phyloP scores from a whole-genome alignment of 2,329 filamentous ascomycete species.

The Trichoderma simmonsii region DNA sequence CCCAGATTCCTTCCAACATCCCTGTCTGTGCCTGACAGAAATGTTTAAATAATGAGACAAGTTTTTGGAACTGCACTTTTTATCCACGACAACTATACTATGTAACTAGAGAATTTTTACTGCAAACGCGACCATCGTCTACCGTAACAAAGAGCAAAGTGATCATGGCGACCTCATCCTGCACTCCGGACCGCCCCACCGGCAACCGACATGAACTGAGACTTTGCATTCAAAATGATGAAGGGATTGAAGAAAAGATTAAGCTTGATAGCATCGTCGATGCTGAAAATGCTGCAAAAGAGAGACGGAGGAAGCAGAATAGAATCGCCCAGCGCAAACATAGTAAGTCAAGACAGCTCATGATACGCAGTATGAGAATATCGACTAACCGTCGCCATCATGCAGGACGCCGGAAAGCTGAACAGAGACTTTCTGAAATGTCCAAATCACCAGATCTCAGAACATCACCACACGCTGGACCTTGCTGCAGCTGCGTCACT shows the following conservation, averaged over 20 bases:
- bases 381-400: neutral
- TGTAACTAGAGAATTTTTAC: neutral
- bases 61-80: neutral
- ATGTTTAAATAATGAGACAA: neutral
- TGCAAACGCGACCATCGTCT: neutral
- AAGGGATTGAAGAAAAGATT: neutral
- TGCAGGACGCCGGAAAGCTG: conserved; percentile 14
- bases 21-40: neutral
- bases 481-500: conserved; percentile 3
- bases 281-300: conserved; percentile 4
- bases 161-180: neutral
- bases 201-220: neutral
- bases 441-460: neutral
- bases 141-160: neutral
- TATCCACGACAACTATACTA: neutral
- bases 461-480: neutral
- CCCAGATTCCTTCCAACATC: conserved; percentile 12
- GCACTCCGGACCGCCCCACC: neutral
- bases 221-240: neutral
- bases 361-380: neutral
- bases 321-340: conserved; percentile 17
- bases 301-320: conserved; percentile 10
- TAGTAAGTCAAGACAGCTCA: neutral
- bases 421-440: conserved; percentile 10
- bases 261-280: neutral